These are phyloP conservation scores for Ajuga chamaepitys DNA, from an alignment of 257 asterid species.

Conservation along the genomic window DNA sequence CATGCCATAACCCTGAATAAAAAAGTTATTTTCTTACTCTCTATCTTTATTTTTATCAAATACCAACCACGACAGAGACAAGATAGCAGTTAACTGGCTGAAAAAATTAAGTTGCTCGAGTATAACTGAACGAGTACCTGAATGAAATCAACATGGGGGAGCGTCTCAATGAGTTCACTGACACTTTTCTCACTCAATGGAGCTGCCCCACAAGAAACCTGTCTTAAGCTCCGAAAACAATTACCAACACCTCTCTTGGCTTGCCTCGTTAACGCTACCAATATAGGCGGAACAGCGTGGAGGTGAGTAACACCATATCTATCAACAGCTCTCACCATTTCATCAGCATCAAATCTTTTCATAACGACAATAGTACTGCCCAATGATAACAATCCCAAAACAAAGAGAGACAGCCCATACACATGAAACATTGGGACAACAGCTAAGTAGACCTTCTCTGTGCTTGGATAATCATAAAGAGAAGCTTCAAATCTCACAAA, in stretches of 20 bases:
- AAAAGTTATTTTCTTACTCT: neutral
- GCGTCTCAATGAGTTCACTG: slow-evolving; percentile 40
- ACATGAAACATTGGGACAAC: slow-evolving; percentile 72
- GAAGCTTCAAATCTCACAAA: slow-evolving; percentile 70
- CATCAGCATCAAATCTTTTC: slow-evolving; percentile 55
- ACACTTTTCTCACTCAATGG: slow-evolving; percentile 39
- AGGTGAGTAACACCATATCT: slow-evolving; percentile 63
- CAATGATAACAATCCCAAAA: slow-evolving; percentile 60
- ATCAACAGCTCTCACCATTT: slow-evolving; percentile 54
- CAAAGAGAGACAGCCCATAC: slow-evolving; percentile 65
- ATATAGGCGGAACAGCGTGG: slow-evolving; percentile 58
- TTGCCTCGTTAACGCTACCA: slow-evolving; percentile 40
- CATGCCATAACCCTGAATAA: slow-evolving; percentile 88
- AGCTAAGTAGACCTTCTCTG: slow-evolving; percentile 51
- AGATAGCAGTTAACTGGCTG: neutral
- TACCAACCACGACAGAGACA: neutral
- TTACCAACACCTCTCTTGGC: slow-evolving; percentile 27
- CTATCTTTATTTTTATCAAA: neutral
- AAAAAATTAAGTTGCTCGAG: neutral
- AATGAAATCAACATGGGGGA: slow-evolving; percentile 68
- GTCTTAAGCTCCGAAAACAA: slow-evolving; percentile 51
- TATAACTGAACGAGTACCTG: slow-evolving; percentile 39
- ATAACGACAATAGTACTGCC: slow-evolving; percentile 56
- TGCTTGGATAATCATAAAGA: slow-evolving; percentile 33
- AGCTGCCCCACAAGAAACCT: slow-evolving; percentile 85